Conservation (phyloP, 306 rosid species). For the Castanea mollissima region DNA sequence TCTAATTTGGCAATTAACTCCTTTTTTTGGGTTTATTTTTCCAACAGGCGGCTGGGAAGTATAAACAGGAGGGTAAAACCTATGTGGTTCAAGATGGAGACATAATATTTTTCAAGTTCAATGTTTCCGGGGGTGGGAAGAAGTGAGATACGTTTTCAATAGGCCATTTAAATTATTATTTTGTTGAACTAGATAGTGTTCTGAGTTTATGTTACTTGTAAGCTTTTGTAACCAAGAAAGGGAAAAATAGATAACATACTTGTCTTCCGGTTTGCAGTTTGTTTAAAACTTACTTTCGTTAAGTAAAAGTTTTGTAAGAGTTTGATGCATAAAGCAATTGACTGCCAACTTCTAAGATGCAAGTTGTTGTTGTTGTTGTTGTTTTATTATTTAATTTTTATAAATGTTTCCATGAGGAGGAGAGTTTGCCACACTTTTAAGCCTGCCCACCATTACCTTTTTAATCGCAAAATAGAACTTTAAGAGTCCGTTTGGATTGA, state of each 20-base stretch:
- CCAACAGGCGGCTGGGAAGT: conserved; percentile 81
- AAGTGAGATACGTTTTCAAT: conserved; percentile 43
- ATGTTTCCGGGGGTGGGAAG: conserved; percentile 97
- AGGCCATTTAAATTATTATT: neutral
- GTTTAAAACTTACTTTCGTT: neutral
- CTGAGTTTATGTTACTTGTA: neutral
- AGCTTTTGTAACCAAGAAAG: neutral
- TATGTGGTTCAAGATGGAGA: conserved; percentile 95
- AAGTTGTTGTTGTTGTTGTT: neutral
- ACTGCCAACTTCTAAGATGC: neutral
- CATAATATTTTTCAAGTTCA: conserved; percentile 87
- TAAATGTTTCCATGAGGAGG: too few relatives aligned
- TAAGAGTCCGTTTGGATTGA: too few relatives aligned
- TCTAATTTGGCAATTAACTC: neutral
- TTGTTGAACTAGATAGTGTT: neutral
- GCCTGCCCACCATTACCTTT: too few relatives aligned
- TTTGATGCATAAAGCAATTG: neutral
- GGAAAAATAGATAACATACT: neutral
- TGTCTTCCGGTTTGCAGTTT: neutral
- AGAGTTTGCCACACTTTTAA: too few relatives aligned
- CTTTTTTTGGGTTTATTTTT: conserved; percentile 8
- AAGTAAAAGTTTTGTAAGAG: neutral
- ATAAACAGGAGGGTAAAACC: conserved; percentile 92
- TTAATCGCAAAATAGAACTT: too few relatives aligned
- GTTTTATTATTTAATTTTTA: too few relatives aligned